A percentile compares a stretch with the other conserved stretches of the same genome.
Conservation (phyloP, 306 rosid genomes). For the Argentina anserina region DNA sequence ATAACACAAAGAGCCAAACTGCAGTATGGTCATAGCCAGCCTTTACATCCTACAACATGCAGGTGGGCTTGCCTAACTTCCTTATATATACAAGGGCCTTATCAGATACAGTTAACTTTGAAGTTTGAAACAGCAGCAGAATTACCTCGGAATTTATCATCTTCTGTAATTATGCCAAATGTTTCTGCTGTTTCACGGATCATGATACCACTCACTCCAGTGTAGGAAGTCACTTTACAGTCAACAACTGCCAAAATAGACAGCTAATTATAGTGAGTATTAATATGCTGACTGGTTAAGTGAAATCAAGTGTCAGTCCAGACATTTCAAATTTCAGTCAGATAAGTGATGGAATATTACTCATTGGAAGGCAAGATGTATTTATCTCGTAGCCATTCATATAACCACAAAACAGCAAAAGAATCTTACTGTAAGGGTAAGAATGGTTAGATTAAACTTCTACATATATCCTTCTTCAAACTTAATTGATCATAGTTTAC, state of each 20-base stretch:
- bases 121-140: conserved; percentile 11
- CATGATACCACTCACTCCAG: conserved; percentile 67
- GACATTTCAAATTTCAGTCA: not conserved
- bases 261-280: conserved; percentile 14
- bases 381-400: not conserved
- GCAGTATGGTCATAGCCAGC: not conserved
- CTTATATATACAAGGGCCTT: no score
- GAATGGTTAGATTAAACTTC: not conserved
- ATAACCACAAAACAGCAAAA: no score
- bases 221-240: conserved; percentile 53
- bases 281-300: not conserved
- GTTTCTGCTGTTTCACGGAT: conserved; percentile 84
- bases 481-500: not conserved
- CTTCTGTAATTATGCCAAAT: conserved; percentile 68
- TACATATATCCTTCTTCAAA: not conserved
- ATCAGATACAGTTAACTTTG: conserved; percentile 2
- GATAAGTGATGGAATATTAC: not conserved
- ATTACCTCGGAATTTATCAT: conserved; percentile 61
- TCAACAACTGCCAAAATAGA: conserved; percentile 56
- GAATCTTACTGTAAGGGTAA: not conserved
- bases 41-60: not conserved
- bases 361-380: not conserved
- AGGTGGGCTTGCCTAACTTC: not conserved
- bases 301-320: not conserved
- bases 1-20: not conserved